A percentile compares a stretch with the other conserved stretches of the same genome.
phyloP scores from a whole-genome alignment of 2,329 filamentous ascomycete genomes.

The Alternaria sp. region DNA sequence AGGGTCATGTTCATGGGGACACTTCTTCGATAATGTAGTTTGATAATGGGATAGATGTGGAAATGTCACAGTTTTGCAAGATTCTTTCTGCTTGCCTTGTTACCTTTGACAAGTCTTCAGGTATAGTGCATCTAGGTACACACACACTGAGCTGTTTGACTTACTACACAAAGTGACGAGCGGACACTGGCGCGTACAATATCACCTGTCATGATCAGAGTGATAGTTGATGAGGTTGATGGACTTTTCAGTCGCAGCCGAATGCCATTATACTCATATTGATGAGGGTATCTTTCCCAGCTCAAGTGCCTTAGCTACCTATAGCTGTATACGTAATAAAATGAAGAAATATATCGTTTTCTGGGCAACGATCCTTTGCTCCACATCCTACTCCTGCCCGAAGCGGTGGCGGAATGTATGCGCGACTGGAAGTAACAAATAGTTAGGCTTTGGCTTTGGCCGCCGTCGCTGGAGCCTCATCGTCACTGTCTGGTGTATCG shows the following conservation, averaged over 20 bases:
- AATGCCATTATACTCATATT: neutral
- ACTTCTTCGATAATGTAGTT: conserved; percentile 14
- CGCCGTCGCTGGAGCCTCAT: conserved; percentile 31
- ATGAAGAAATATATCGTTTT: neutral
- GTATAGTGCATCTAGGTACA: neutral
- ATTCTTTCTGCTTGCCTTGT: neutral
- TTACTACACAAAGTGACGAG: neutral
- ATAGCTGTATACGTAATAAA: neutral
- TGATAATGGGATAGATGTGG: conserved; percentile 8
- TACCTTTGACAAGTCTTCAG: neutral
- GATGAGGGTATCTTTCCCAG: conserved; percentile 14
- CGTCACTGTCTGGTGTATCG: conserved; percentile 34
- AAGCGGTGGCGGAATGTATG: neutral
- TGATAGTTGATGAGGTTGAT: neutral
- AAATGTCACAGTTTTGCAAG: conserved; percentile 3
- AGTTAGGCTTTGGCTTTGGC: conserved; percentile 12
- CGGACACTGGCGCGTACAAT: neutral
- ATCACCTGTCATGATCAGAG: neutral
- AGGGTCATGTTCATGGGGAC: neutral
- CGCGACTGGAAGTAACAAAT: neutral
- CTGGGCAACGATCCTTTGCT: neutral
- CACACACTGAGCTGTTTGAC: neutral
- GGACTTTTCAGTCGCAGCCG: neutral
- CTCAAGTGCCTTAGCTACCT: neutral
- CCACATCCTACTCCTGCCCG: neutral